Evolutionary conservation across 768 basidiomycete species (phyloP), one percentile per base, ranked within the genome.

Genomic region (Russula griseocarnosa): DNA sequence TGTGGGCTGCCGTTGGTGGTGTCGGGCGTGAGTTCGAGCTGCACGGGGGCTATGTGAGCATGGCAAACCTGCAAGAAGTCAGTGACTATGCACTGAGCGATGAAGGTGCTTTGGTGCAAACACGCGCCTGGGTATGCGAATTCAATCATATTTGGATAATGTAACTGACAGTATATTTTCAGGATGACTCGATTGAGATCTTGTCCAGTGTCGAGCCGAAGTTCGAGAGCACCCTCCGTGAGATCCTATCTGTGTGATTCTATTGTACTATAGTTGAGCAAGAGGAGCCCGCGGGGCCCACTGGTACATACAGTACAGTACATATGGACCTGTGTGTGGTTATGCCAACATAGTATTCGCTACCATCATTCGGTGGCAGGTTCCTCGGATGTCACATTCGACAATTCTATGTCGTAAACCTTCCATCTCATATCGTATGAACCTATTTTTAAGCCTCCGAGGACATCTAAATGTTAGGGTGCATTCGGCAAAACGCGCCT

Each of bases 261-360:
- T 44, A 42, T 20, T n/a, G 55, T 56, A 36, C 13, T 6, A 3
- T 58, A 4, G 10, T 16, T 91, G 87, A 24, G 8, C 20, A 9
- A n/a, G 9, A 8, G 13, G 36, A 0, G 11, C 13, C 13, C 36
- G 36, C 36, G 36, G 3, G 36, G 4, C 38, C 38, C 6, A 18
- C 3, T 5, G 38, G 16, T 6, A 14, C 38, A 40, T 40, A 18
- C n/a, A n/a, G n/a, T n/a, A n/a, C n/a, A n/a, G n/a, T n/a, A n/a
- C 38, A 40, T 40, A 18, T 13, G 16, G 38, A 18, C 38, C 1
- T 40, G 38, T 46, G n/a, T 11, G 22, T 22, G 22, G 46, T 5
- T 3, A 22, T 22, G 10, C 1, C 46, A 22, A n/a, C 13, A 11
- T 46, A 46, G 5, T 18, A 18, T 18, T 7, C 16, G 16, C 16